A percentile compares a stretch with the other conserved stretches of the same genome.
Evolutionary conservation across 1,139 yeast genomes (phyloP).

Genomic region (Suhomyces atakaporum): DNA sequence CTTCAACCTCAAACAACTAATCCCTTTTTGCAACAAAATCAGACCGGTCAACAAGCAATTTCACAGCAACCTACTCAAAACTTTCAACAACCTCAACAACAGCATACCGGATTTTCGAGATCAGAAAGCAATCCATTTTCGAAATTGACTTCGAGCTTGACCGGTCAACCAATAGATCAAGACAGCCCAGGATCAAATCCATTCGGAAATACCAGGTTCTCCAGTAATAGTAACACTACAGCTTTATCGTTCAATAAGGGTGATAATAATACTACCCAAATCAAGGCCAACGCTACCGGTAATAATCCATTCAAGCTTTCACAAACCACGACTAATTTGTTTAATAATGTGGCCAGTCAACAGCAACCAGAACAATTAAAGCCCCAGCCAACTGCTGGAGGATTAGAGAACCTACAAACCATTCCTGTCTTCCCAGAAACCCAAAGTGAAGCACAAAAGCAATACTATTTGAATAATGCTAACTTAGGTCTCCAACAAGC

Average conservation of each 20-base stretch:
- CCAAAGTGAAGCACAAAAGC: constrained; percentile 42
- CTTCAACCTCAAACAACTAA: constrained; percentile 22
- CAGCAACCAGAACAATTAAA: constrained; percentile 32
- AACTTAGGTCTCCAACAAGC: constrained; percentile 21
- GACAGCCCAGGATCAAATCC: constrained; percentile 47
- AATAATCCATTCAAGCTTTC: constrained; percentile 50
- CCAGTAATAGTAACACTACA: constrained; percentile 36
- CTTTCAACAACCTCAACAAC: constrained; percentile 17
- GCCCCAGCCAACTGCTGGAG: constrained; percentile 66
- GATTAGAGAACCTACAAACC: constrained; percentile 62
- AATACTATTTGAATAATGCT: constrained; percentile 41
- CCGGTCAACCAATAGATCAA: constrained; percentile 23
- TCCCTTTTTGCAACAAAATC: constrained; percentile 14
- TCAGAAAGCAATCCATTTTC: constrained; percentile 48
- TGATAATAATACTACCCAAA: constrained; percentile 18
- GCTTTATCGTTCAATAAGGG: constrained; percentile 32
- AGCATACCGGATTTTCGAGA: constrained; percentile 25
- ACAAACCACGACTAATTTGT: constrained; percentile 37
- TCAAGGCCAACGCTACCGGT: constrained; percentile 38
- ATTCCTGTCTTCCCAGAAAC: constrained; percentile 68
- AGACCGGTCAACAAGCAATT: constrained; percentile 10
- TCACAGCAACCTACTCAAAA: constrained; percentile 15
- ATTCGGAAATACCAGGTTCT: constrained; percentile 44
- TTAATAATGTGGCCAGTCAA: constrained; percentile 26
- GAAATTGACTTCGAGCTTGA: constrained; percentile 19